phyloP scores from a whole-genome alignment of 768 basidiomycete species.

The Mycena capillaripes region DNA sequence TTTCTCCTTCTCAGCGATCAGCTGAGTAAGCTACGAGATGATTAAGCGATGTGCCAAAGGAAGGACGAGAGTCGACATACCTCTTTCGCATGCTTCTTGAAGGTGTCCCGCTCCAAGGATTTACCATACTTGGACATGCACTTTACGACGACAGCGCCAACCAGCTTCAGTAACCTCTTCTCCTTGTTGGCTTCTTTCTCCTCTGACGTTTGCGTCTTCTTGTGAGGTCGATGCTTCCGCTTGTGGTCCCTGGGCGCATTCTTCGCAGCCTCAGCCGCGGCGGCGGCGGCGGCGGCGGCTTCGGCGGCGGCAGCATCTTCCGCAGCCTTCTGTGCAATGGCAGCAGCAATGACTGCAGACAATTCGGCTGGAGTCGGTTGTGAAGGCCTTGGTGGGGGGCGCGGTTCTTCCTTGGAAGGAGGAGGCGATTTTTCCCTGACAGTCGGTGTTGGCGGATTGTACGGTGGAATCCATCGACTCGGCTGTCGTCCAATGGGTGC shows the following conservation, averaged over 20 bases:
- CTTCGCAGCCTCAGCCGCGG: conserved; percentile 38
- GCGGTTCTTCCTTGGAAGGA: neutral
- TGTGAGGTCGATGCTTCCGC: conserved; percentile 48
- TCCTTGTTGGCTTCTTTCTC: conserved; percentile 82
- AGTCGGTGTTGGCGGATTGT: neutral
- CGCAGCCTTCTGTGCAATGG: conserved; percentile 43
- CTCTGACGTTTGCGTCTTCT: conserved; percentile 63
- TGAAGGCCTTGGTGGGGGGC: too few relatives aligned
- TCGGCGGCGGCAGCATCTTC: conserved; percentile 43
- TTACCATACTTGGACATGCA: conserved; percentile 92
- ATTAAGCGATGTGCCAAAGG: neutral
- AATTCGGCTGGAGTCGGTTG: neutral
- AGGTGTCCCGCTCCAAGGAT: conserved; percentile 80
- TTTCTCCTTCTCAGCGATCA: conserved; percentile 96
- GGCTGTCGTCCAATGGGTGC: neutral
- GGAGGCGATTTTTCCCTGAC: neutral
- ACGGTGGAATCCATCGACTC: neutral
- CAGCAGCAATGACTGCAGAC: conserved; percentile 36
- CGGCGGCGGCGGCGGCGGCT: conserved; percentile 47
- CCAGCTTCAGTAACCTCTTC: conserved; percentile 84
- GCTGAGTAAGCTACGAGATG: conserved; percentile 78
- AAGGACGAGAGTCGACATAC: conserved; percentile 57
- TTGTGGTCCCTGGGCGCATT: conserved; percentile 43
- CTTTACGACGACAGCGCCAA: conserved; percentile 92
- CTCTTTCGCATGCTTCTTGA: conserved; percentile 97